Evolutionary conservation across 352 stramenopile species (phyloP).

Genomic region (Pythium rhizo-oryzae): DNA sequence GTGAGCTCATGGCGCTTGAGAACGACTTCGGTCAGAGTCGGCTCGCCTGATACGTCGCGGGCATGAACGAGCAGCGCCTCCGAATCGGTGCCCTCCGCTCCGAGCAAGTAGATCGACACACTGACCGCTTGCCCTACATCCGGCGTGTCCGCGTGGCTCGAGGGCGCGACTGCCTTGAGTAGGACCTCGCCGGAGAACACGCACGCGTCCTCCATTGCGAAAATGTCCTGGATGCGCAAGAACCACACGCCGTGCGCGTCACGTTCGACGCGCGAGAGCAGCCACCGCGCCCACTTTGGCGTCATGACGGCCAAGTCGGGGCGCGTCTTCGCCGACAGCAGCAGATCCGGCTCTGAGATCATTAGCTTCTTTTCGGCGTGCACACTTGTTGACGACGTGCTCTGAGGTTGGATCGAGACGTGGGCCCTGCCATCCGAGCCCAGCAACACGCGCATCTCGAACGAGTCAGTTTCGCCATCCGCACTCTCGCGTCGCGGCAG

Average conservation of each 20-base stretch:
- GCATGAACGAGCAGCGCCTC: constrained; percentile 26
- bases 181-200: constrained; percentile 23
- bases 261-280: constrained; percentile 25
- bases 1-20: constrained; percentile 15
- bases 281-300: constrained; percentile 27
- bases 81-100: constrained; percentile 2
- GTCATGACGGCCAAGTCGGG: constrained; percentile 29
- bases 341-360: constrained; percentile 19
- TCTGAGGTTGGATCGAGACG: constrained; percentile 17
- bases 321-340: constrained; percentile 19
- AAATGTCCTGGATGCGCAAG: constrained; percentile 26
- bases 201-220: constrained; percentile 17
- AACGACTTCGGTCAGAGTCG: constrained; percentile 14
- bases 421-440: constrained; percentile 38
- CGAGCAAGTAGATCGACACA: constrained; percentile 26
- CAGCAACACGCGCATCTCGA: constrained; percentile 40
- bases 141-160: too few species aligned
- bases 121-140: constrained; percentile 5
- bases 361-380: not conserved
- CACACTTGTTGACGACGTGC: not conserved
- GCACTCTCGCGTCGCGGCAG: constrained; percentile 6
- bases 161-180: not conserved
- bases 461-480: not conserved
- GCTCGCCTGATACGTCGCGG: constrained; percentile 5
- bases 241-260: constrained; percentile 28